phyloP scores from a whole-genome alignment of 352 stramenopile species.

The Nothophytophthora sp. region DNA sequence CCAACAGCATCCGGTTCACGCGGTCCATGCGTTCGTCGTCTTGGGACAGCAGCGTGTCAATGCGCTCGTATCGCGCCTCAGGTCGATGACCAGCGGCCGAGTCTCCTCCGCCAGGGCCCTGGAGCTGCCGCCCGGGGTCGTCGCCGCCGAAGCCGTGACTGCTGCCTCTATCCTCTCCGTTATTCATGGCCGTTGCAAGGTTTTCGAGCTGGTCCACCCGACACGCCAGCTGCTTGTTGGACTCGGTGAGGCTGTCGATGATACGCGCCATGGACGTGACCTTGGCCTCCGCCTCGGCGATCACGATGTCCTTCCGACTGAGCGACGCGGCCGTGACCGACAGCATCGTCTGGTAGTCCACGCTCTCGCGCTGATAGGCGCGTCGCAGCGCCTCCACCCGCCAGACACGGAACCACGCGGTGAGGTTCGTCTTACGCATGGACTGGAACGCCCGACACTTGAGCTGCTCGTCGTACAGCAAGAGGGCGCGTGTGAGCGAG shows the following conservation, averaged over 20 bases:
- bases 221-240: slow-evolving; percentile 64
- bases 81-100: slow-evolving; percentile 10
- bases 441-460: slow-evolving; percentile 66
- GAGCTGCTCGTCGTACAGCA: slow-evolving; percentile 26
- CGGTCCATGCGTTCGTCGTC: slow-evolving; percentile 66
- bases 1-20: slow-evolving; percentile 75
- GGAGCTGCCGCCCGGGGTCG: slow-evolving; percentile 4
- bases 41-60: slow-evolving; percentile 50
- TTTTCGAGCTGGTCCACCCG: slow-evolving; percentile 70
- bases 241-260: slow-evolving; percentile 78
- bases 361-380: slow-evolving; percentile 75
- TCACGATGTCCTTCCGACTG: slow-evolving; percentile 75
- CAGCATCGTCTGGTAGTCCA: slow-evolving; percentile 83
- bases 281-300: slow-evolving; percentile 64
- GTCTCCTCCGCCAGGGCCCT: neutral
- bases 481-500: neutral
- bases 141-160: slow-evolving; percentile 7
- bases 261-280: slow-evolving; percentile 73
- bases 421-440: slow-evolving; percentile 52
- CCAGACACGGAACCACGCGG: slow-evolving; percentile 69
- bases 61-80: slow-evolving; percentile 50
- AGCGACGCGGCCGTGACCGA: slow-evolving; percentile 74
- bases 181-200: slow-evolving; percentile 28
- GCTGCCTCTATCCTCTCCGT: slow-evolving; percentile 7
- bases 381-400: slow-evolving; percentile 64